Evolutionary conservation across 2,329 filamentous ascomycete genomes (phyloP).

Genomic region (Nannizziopsis barbatae): DNA sequence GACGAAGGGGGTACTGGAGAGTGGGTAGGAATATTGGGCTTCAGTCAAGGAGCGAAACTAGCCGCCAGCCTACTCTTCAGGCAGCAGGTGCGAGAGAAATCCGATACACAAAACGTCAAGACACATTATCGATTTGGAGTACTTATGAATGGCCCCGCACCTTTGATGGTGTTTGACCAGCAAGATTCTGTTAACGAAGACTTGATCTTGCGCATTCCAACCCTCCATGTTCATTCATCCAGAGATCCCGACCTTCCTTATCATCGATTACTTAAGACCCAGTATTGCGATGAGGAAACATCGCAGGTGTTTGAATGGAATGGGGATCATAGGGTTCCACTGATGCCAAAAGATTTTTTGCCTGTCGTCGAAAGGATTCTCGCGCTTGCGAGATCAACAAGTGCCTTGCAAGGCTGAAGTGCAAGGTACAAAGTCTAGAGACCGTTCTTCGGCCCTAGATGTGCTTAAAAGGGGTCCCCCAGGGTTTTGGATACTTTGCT

Average conservation of each 20-base stretch:
- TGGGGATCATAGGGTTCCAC: constrained; percentile 57
- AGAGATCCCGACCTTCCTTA: constrained; percentile 49
- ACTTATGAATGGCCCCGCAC: constrained; percentile 13
- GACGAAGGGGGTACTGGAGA: constrained; percentile 38
- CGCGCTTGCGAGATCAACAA: constrained; percentile 9
- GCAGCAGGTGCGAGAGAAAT: constrained; percentile 12
- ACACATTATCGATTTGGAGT: constrained; percentile 14
- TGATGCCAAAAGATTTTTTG: constrained; percentile 56
- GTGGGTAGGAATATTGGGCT: constrained; percentile 53
- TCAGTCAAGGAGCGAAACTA: constrained; percentile 56
- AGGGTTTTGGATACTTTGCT: too few relatives aligned
- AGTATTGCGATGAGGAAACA: constrained; percentile 49
- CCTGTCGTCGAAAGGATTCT: constrained; percentile 28
- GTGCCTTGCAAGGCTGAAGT: background rate
- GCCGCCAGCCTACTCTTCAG: constrained; percentile 47
- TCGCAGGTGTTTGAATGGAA: constrained; percentile 59
- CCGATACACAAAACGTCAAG: background rate
- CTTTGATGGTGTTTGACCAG: constrained; percentile 5
- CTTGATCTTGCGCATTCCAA: constrained; percentile 37
- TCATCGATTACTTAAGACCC: constrained; percentile 45
- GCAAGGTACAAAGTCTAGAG: too few relatives aligned
- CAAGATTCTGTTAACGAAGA: background rate
- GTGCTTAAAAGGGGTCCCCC: too few relatives aligned
- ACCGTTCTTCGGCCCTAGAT: too few relatives aligned
- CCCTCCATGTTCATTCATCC: constrained; percentile 57